Evolutionary conservation across 257 asterid species (phyloP), one percentile per base, ranked within the genome.

Genomic region (Solanum pinnatisectum): DNA sequence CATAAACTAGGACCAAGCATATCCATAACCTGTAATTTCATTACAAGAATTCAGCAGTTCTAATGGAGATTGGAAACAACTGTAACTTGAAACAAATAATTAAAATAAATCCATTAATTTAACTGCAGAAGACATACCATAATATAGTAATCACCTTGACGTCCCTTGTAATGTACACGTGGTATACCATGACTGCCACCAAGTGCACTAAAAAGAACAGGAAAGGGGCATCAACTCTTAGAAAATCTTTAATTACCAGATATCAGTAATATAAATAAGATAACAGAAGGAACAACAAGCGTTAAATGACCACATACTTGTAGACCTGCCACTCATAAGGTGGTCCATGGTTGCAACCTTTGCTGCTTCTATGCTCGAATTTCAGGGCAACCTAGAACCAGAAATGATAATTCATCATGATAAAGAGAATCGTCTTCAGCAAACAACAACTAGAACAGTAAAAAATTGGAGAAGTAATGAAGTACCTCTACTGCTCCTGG

Each of bases 181-280:
- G 98, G 98, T 86, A 96, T 91, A 84, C 98, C 98, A 90, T 95
- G 98, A 88, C 96, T 93, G 36, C 98, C 98, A 84, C 96, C 98
- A 88, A 95, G 94, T 79, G 94, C 93, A 79, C 98, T 93, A 65
- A 32, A 46, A 13, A 87, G 60, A 73, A 72, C 56, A 86, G 85
- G 33, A 60, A 18, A 40, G 72, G 83, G 68, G 84, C 88, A 33
- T 70, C 85, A 84, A 25, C 35, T 63, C 37, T 77, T 74, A 68
- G 60, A 85, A 12, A 52, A 86, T 72, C 72, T 12, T 39, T 72
- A 18, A 9, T 20, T 82, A 49, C 74, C 88, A 86, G 88, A 86
- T 3, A 86, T 23, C 70, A 73, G 22, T 68, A 23, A 14, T 44
- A 39, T 32, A 86, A 79, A 20, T 25, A 40, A 46, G 32, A 52